Base-by-base conservation (phyloP, 2,329 filamentous ascomycete genomes). In the Xylaria sp. region DNA sequence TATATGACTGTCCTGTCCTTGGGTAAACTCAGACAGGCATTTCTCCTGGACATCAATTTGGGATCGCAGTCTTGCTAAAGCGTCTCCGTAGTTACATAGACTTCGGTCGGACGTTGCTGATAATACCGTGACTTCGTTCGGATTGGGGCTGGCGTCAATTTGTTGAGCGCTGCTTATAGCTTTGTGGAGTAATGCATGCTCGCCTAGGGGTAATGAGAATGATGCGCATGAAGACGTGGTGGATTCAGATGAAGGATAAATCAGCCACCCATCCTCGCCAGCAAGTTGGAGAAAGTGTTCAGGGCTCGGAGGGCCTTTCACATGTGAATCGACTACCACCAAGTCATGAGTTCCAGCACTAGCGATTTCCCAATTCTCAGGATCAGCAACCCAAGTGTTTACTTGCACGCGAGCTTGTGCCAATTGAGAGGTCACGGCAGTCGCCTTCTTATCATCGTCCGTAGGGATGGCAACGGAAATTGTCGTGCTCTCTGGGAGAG, bases 201-300 rank as follows among this genome's bases (percentile, higher is more conserved):
- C 23, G 12, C 33, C 47, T 17, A 57, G n/a, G 15, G 53, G 33
- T 23, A 64, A 40, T 7, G 52, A 56, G 12, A 56, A n/a, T 15
- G 6, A n/a, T 59, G 19, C 47, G 9, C 1, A 31, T 4, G 45
- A 43, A 23, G 52, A 40, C 6, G 53, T 53, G n/a, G 46, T 6
- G 3, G 23, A 17, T 6, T 7, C 19, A 23, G 25, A 15, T 3
- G 57, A 64, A 5, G 51, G 37, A 14, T 38, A 57, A 3, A 56
- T 35, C 3, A 64, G 23, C 61, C 61, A 64, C 12, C 61, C 61
- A 43, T 37, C 33, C 17, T 50, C 40, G 14, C 21, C 38, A 14
- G 61, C 57, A 7, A 64, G 52, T 8, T 15, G 25, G 7, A 61
- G 15, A 19, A 61, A n/a, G 14, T 14, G 17, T 4, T 43, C 52